phyloP scores from a whole-genome alignment of 2,329 filamentous ascomycete species.

The Hypoxylon sp. region DNA sequence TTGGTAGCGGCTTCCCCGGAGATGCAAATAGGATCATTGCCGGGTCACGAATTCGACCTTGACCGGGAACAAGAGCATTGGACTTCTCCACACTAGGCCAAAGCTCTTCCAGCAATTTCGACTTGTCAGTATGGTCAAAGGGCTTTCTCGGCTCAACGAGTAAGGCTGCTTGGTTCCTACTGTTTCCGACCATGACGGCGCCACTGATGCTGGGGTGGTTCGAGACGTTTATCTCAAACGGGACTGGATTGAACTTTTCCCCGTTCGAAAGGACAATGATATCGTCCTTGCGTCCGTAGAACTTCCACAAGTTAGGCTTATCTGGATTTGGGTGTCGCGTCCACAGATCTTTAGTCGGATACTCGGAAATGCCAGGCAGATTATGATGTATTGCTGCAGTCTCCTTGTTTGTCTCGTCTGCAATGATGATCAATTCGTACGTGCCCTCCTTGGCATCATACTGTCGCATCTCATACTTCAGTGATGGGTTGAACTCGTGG shows the following conservation, averaged over 20 bases:
- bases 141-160: too few species aligned
- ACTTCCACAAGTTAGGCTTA: conserved; percentile 54
- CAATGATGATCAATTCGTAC: conserved; percentile 51
- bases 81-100: too few species aligned
- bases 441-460: conserved; percentile 31
- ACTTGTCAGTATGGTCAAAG: too few species aligned
- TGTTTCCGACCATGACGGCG: too few species aligned
- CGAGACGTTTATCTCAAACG: background rate
- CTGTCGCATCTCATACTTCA: conserved; percentile 50
- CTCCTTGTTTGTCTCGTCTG: conserved; percentile 43
- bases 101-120: too few species aligned
- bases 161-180: too few species aligned
- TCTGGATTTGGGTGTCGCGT: conserved; percentile 56
- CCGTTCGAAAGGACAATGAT: conserved; percentile 60
- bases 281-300: conserved; percentile 57
- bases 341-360: conserved; percentile 57
- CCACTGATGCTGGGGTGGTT: too few species aligned
- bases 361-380: conserved; percentile 53
- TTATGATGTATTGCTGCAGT: conserved; percentile 50
- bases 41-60: too few species aligned
- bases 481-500: conserved; percentile 53
- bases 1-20: too few species aligned
- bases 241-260: conserved; percentile 49
- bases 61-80: too few species aligned
- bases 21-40: too few species aligned